A percentile compares a stretch with the other conserved stretches of the same genome.
Conservation (phyloP, 1,139 yeast species). For the Saccharomycopsis crataegensis region DNA sequence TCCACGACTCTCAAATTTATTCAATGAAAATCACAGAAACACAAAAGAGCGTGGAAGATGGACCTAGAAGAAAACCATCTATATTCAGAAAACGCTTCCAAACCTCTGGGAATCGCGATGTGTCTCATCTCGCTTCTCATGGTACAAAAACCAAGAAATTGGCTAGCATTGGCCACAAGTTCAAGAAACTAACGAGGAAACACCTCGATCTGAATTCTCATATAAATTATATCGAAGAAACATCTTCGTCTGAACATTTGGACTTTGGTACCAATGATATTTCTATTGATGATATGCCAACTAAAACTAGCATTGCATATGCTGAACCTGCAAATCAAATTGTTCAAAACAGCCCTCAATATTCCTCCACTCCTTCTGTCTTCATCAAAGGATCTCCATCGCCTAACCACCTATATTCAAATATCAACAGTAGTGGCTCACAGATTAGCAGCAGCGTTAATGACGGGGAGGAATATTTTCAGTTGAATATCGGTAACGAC, state of each 20-base stretch:
- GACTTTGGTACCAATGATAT: neutral
- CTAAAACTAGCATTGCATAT: neutral
- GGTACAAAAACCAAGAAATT: neutral
- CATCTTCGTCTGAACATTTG: neutral
- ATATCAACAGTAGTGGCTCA: neutral
- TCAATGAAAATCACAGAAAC: neutral
- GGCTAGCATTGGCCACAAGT: neutral
- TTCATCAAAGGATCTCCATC: neutral
- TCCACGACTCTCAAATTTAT: neutral
- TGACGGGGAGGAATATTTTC: constrained; percentile 12
- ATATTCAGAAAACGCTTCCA: too few species aligned
- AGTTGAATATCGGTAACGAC: constrained; percentile 11
- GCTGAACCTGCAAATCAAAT: neutral
- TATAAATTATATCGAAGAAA: neutral
- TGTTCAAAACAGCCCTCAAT: too few species aligned
- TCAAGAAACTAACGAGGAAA: neutral
- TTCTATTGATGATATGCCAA: neutral
- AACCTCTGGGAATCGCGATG: neutral
- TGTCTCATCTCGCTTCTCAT: neutral
- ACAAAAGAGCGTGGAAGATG: neutral
- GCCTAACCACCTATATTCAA: neutral
- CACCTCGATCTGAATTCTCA: neutral
- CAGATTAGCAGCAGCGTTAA: neutral
- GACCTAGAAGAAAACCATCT: neutral
- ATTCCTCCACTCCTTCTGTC: neutral